Evolutionary conservation across 768 basidiomycete species (phyloP).

Genomic region (Leccinum boreale): DNA sequence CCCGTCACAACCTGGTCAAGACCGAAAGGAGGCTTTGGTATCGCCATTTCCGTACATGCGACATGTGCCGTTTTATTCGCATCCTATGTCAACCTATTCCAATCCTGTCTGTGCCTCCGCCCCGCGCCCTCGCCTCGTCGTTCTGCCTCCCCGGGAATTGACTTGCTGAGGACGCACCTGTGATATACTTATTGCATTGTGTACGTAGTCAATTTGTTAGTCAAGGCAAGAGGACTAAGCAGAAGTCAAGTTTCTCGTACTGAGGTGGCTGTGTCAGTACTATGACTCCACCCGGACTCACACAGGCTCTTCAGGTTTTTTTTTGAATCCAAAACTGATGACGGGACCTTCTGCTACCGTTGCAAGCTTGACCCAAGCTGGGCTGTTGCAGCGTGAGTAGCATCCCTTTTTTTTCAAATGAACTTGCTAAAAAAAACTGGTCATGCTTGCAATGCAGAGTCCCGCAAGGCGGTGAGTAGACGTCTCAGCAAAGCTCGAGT

Average conservation of each 20-base stretch:
- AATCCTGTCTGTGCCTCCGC: too few species aligned
- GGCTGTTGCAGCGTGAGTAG: slow-evolving; percentile 42
- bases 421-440: neutral
- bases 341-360: slow-evolving; percentile 14
- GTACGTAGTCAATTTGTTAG: too few species aligned
- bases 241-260: too few species aligned
- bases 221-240: too few species aligned
- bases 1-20: slow-evolving; percentile 22
- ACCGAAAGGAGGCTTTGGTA: slow-evolving; percentile 28
- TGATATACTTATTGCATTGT: too few species aligned
- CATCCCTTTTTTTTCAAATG: neutral
- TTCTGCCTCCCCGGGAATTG: too few species aligned
- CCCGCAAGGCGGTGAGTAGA: slow-evolving; percentile 50
- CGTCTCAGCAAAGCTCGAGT: neutral
- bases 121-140: too few species aligned
- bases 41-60: slow-evolving; percentile 58
- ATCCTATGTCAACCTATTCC: slow-evolving; percentile 33
- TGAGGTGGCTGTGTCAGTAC: too few species aligned
- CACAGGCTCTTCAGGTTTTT: slow-evolving; percentile 23
- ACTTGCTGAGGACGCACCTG: too few species aligned
- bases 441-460: slow-evolving; percentile 32
- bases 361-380: slow-evolving; percentile 44
- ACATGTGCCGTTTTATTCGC: slow-evolving; percentile 51
- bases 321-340: slow-evolving; percentile 17
- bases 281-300: slow-evolving; percentile 16